These are phyloP conservation scores for Hortiboletus flavorubellus DNA, from an alignment of 768 basidiomycete genomes.

Conservation along the genomic window DNA sequence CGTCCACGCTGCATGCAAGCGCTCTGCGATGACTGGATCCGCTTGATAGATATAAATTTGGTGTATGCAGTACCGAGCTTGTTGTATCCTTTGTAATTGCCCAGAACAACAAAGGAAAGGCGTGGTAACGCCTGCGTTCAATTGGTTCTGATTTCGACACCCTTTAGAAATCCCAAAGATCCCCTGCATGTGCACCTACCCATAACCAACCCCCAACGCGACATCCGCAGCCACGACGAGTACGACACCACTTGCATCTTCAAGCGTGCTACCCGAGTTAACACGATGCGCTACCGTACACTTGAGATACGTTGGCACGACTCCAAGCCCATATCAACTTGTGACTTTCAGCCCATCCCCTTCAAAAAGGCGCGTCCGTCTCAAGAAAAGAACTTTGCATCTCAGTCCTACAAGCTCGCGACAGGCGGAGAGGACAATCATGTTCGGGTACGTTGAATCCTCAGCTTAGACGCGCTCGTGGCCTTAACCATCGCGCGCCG, in stretches of 20 bases:
- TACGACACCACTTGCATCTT: background rate
- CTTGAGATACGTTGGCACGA: constrained; percentile 98
- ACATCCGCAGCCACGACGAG: constrained; percentile 10
- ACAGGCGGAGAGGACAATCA: constrained; percentile 97
- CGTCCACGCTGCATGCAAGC: constrained; percentile 27
- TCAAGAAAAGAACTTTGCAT: constrained; percentile 53
- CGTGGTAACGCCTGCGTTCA: too few relatives aligned
- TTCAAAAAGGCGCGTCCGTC: constrained; percentile 77
- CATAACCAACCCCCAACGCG: constrained; percentile 10
- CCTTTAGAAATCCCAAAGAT: background rate
- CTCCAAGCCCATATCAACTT: constrained; percentile 91
- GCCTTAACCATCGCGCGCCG: constrained; percentile 6
- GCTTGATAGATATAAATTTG: constrained; percentile 4
- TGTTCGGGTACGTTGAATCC: constrained; percentile 72
- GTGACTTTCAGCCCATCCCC: constrained; percentile 88
- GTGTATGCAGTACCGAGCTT: background rate
- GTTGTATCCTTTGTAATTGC: constrained; percentile 4
- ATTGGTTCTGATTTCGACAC: constrained; percentile 12
- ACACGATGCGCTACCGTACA: constrained; percentile 77
- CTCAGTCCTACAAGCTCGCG: constrained; percentile 84
- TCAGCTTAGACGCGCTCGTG: constrained; percentile 8
- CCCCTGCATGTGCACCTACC: constrained; percentile 4
- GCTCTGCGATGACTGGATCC: constrained; percentile 16
- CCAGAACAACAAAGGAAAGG: constrained; percentile 11
- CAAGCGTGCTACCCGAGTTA: background rate